Percentiles rank a stretch among this genome's conserved stretches.
These are phyloP conservation scores for Cenococcum geophilum DNA, from an alignment of 495 filamentous ascomycete genomes.

Conservation along the genomic window DNA sequence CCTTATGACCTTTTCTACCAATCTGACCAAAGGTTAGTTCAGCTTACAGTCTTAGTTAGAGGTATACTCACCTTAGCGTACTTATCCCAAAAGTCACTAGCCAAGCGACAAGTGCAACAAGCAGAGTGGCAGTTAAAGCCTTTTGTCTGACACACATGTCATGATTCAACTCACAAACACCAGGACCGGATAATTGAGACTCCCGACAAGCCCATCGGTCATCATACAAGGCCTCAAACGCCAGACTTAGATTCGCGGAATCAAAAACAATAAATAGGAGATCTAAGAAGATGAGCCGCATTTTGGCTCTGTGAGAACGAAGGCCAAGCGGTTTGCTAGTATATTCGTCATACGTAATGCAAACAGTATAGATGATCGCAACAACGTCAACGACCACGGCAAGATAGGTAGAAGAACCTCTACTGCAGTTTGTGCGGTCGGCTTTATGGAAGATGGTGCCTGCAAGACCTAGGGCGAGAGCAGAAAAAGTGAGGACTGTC, in stretches of 20 bases:
- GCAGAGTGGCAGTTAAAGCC: slow-evolving; percentile 70
- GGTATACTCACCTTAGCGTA: not conserved
- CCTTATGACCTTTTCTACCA: not conserved
- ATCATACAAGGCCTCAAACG: slow-evolving; percentile 76
- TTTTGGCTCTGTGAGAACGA: slow-evolving; percentile 73
- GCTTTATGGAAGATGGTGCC: slow-evolving; percentile 62
- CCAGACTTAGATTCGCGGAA: slow-evolving; percentile 81
- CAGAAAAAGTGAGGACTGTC: slow-evolving; percentile 74
- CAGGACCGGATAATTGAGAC: slow-evolving; percentile 8
- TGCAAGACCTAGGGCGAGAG: slow-evolving; percentile 73
- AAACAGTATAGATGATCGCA: slow-evolving; percentile 81
- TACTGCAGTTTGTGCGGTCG: slow-evolving; percentile 41
- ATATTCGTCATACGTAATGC: slow-evolving; percentile 96
- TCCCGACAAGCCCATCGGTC: slow-evolving; percentile 55
- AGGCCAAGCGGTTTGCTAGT: slow-evolving; percentile 87
- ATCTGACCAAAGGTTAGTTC: not conserved
- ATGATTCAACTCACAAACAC: slow-evolving; percentile 37
- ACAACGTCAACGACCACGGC: slow-evolving; percentile 86
- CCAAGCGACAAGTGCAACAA: slow-evolving; percentile 84
- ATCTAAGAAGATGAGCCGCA: slow-evolving; percentile 81
- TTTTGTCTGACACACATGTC: slow-evolving; percentile 64
- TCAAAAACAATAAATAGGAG: slow-evolving; percentile 95
- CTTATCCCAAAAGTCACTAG: slow-evolving; percentile 36
- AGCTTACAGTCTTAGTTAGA: not conserved
- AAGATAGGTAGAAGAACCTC: slow-evolving; percentile 74